These are phyloP conservation scores for Podaxis rugospora DNA, from an alignment of 768 basidiomycete genomes.

Conservation along the genomic window DNA sequence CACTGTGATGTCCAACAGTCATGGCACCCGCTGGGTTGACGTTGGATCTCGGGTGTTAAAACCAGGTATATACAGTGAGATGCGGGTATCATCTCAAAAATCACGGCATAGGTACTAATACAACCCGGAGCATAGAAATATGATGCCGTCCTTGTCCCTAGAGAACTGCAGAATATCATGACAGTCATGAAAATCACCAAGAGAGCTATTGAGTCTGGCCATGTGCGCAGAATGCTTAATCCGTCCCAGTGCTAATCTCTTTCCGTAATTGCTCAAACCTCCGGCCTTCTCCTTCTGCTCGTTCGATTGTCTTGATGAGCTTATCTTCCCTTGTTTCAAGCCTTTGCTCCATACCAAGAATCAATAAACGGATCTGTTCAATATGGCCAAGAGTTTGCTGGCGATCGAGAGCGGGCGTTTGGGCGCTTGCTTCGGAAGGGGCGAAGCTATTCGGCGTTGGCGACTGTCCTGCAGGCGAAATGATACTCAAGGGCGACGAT, in stretches of 20 bases:
- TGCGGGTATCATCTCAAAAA: background rate
- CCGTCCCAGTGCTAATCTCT: constrained; percentile 20
- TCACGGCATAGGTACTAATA: background rate
- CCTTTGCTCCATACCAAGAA: constrained; percentile 75
- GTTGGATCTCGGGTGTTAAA: too few relatives aligned
- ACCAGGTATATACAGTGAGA: background rate
- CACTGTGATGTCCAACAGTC: too few relatives aligned
- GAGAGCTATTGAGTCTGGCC: background rate
- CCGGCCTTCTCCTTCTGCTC: constrained; percentile 55
- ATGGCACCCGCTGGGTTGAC: too few relatives aligned
- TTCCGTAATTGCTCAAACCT: constrained; percentile 48
- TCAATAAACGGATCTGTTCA: constrained; percentile 62
- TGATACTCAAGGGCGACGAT: constrained; percentile 13
- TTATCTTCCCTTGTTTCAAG: constrained; percentile 60
- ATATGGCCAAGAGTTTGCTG: constrained; percentile 54
- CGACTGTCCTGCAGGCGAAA: background rate
- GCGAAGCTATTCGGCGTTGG: constrained; percentile 1
- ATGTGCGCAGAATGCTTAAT: background rate
- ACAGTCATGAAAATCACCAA: background rate
- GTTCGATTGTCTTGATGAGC: constrained; percentile 52
- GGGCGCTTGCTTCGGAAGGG: background rate
- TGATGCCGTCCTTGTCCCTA: background rate
- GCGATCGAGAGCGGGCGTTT: constrained; percentile 17
- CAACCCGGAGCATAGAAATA: background rate
- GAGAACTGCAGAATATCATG: background rate